Evolutionary conservation across 2,329 filamentous ascomycete genomes (phyloP).

Genomic region (Sclerotiophoma versabilis): DNA sequence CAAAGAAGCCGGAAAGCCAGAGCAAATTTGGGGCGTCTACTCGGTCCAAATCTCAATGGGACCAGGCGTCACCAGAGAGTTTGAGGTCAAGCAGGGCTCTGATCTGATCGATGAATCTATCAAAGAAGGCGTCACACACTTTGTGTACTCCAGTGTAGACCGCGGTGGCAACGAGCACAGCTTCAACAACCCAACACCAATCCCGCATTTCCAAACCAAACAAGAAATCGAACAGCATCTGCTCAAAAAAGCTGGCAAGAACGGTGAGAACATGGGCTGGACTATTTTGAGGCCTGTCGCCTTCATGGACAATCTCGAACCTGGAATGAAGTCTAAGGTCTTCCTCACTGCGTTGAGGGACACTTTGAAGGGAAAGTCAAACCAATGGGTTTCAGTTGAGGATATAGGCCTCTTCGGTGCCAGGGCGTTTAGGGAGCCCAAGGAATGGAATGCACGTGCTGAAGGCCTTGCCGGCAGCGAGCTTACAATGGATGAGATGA

Average conservation of each 20-base stretch:
- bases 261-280: conserved; percentile 61
- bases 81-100: conserved; percentile 64
- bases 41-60: conserved; percentile 63
- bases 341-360: conserved; percentile 57
- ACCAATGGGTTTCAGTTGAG: conserved; percentile 51
- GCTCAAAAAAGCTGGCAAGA: conserved; percentile 53
- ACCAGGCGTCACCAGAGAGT: conserved; percentile 51
- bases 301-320: conserved; percentile 67
- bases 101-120: conserved; percentile 65
- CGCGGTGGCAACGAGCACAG: conserved; percentile 64
- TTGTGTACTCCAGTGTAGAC: conserved; percentile 71
- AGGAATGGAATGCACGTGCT: conserved; percentile 54
- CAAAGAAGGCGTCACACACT: conserved; percentile 62
- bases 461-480: conserved; percentile 63
- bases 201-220: conserved; percentile 70
- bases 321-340: conserved; percentile 57
- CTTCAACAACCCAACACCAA: conserved; percentile 54
- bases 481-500: conserved; percentile 56
- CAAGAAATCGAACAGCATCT: conserved; percentile 68
- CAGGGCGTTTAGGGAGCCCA: conserved; percentile 55
- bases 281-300: conserved; percentile 68
- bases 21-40: conserved; percentile 66
- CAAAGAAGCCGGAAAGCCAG: conserved; percentile 41
- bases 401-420: conserved; percentile 63
- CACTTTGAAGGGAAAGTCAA: conserved; percentile 51